These are phyloP conservation scores for Apophysomyces sp. DNA, from an alignment of 371 early-diverging fungal genomes.

Conservation along the genomic window DNA sequence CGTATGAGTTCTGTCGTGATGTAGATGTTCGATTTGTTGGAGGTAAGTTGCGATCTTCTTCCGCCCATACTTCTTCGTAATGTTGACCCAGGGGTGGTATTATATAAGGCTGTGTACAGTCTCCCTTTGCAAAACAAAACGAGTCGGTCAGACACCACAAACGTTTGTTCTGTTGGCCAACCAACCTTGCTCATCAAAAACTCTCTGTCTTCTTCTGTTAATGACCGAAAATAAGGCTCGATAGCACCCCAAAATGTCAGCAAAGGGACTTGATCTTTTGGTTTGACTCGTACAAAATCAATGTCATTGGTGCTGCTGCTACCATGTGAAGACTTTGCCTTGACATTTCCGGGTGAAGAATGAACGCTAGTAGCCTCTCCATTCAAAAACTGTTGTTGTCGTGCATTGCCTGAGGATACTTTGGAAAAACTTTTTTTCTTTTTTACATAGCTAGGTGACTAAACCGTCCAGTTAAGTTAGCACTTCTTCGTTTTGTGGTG, in stretches of 20 bases:
- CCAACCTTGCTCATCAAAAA: slow-evolving; percentile 58
- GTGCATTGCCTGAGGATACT: not conserved
- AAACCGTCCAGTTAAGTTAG: not conserved
- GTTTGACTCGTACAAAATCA: slow-evolving; percentile 45
- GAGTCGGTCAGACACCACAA: not conserved
- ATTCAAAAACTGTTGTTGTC: not conserved
- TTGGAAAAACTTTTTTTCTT: not conserved
- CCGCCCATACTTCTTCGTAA: slow-evolving; percentile 81
- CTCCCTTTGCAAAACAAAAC: slow-evolving; percentile 35
- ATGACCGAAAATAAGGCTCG: slow-evolving; percentile 81
- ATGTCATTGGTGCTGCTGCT: slow-evolving; percentile 17
- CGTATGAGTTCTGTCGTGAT: not conserved
- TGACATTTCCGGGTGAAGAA: not conserved
- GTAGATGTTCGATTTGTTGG: not conserved
- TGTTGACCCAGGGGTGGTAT: slow-evolving; percentile 78
- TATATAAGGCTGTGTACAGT: slow-evolving; percentile 67
- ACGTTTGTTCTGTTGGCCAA: too few relatives aligned
- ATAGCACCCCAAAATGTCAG: slow-evolving; percentile 77
- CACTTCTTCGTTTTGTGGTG: too few relatives aligned
- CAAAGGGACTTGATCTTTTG: slow-evolving; percentile 75
- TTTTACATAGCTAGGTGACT: not conserved
- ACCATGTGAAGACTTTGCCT: not conserved
- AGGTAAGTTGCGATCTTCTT: slow-evolving; percentile 60
- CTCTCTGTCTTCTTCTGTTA: slow-evolving; percentile 78
- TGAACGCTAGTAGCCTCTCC: not conserved